These are phyloP conservation scores for Prunus mongolica DNA, from an alignment of 306 rosid species.

Conservation along the genomic window DNA sequence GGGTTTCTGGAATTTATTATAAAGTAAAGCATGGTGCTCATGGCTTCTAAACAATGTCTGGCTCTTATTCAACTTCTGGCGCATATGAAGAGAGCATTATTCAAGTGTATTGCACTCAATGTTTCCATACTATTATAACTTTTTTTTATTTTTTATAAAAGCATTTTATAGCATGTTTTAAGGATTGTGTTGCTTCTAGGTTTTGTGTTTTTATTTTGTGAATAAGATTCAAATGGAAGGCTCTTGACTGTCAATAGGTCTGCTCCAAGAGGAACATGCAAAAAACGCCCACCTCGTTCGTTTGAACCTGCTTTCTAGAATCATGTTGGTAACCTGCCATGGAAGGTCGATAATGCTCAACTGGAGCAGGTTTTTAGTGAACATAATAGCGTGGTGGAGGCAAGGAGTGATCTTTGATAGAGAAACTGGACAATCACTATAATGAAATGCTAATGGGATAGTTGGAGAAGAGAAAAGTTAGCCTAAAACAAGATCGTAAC, in stretches of 20 bases:
- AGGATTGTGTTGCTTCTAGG: not conserved
- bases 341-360: slow-evolving; percentile 63
- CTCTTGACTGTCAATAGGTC: slow-evolving; percentile 77
- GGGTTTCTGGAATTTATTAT: too few relatives aligned
- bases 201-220: slow-evolving; percentile 2
- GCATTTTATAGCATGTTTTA: not conserved
- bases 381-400: slow-evolving; percentile 72
- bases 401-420: slow-evolving; percentile 71
- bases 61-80: too few relatives aligned
- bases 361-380: slow-evolving; percentile 69
- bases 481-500: slow-evolving; percentile 5
- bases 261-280: slow-evolving; percentile 65
- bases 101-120: not conserved
- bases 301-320: slow-evolving; percentile 37
- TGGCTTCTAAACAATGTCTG: too few relatives aligned
- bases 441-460: too few relatives aligned
- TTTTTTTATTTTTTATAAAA: too few relatives aligned
- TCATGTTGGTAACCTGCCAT: slow-evolving; percentile 86
- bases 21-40: too few relatives aligned
- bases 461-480: too few relatives aligned
- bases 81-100: too few relatives aligned
- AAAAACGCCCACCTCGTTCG: slow-evolving; percentile 53
- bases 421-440: slow-evolving; percentile 75
- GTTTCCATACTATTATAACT: not conserved
- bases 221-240: slow-evolving; percentile 74